Evolutionary conservation across 1,284 basidiomycete species (phyloP), one percentile per base, ranked within the genome.

Genomic region (Sanguinoderma infundibulare): DNA sequence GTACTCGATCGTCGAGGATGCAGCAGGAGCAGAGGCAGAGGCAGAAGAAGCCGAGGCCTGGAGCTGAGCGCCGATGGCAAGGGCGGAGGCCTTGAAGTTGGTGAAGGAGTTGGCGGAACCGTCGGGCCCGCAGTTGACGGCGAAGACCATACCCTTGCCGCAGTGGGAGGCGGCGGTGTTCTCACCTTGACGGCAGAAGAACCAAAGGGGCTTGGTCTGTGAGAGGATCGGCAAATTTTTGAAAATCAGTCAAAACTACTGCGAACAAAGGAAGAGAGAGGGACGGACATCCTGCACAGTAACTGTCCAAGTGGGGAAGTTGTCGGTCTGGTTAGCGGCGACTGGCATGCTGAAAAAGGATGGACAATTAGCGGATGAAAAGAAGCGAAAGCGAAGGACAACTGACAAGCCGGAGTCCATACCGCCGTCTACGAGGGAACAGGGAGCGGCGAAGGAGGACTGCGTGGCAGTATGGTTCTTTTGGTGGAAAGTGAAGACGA

Each of bases 71-170:
- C 85, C 85, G 53, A 83, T 72, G 12, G 79, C 80, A 44, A 84
- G 72, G 26, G 86, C 86, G 40, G 80, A 62, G 24, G 79, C 73
- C 76, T 84, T 82, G 79, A 87, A 87, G 67, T 79, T 80, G 39
- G 76, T 75, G 76, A 86, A 86, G 6, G 84, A 85, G 74, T 85
- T 87, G 51, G 79, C 69, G 26, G 78, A 63, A 54, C 81, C 84
- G 59, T 82, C 81, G 2, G 73, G 61, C 26, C 83, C 84, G 69
- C 84, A 84, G 74, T 89, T 88, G 67, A 88, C 79, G 28, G 85
- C 81, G 67, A 87, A 87, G 39, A 89, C 85, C 86, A 88, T 87
- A 68, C 86, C 87, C 55, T 73, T 67, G 56, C 84, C 83, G 66
- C 87, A 89, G 72, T 89, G 87, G 65, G 79, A 67, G 47, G 60